Percentiles rank a stretch among this genome's conserved stretches.
phyloP scores from a whole-genome alignment of 2,329 filamentous ascomycete genomes.

The Lecanicillium sp. region DNA sequence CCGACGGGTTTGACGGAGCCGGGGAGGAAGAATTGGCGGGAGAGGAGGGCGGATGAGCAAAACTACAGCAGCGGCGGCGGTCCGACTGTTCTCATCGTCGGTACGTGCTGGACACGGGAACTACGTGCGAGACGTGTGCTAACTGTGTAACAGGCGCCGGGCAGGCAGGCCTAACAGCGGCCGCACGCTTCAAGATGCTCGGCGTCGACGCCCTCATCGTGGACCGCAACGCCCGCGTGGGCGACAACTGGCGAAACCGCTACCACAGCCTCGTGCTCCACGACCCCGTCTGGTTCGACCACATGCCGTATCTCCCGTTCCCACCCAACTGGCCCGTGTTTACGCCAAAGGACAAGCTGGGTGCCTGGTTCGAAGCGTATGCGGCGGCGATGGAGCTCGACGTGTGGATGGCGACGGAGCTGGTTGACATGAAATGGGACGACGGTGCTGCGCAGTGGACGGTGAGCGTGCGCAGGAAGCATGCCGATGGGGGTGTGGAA shows the following conservation, averaged over 20 bases:
- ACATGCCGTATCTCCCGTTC: conserved; percentile 56
- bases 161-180: conserved; percentile 35
- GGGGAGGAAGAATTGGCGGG: conserved; percentile 19
- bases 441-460: conserved; percentile 48
- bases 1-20: conserved; percentile 39
- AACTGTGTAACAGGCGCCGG: conserved; percentile 40
- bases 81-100: conserved; percentile 18
- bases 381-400: conserved; percentile 57
- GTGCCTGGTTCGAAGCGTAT: conserved; percentile 58
- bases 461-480: conserved; percentile 42
- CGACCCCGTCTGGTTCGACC: conserved; percentile 54
- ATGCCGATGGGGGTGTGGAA: conserved; percentile 41
- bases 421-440: conserved; percentile 45
- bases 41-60: conserved; percentile 14
- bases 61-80: conserved; percentile 16
- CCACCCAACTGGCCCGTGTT: conserved; percentile 59
- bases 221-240: conserved; percentile 32
- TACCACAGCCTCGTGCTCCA: conserved; percentile 55
- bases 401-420: conserved; percentile 51
- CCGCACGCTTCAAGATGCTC: conserved; percentile 42
- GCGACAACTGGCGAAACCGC: conserved; percentile 55
- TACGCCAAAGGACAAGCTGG: conserved; percentile 62
- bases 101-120: conserved; percentile 11
- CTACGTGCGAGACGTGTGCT: neutral
- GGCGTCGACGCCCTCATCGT: conserved; percentile 38